Evolutionary conservation across 75 land plant genomes (phyloP).

Genomic region (Gnetum montanum): DNA sequence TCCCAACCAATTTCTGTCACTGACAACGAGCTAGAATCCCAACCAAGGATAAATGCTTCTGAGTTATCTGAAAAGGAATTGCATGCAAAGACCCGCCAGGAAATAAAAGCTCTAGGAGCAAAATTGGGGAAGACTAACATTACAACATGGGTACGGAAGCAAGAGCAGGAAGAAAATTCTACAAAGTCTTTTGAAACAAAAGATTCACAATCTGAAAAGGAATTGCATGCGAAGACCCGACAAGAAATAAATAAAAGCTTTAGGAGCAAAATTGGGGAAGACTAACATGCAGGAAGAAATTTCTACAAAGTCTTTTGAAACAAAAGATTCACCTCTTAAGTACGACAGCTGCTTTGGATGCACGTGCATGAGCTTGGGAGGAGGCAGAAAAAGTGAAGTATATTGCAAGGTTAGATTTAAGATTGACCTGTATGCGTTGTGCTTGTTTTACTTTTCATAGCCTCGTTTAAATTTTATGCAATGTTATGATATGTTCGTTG

Average conservation of each 20-base stretch:
- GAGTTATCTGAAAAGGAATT: slow-evolving; percentile 51
- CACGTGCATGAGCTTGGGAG: slow-evolving; percentile 86
- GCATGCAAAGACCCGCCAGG: slow-evolving; percentile 43
- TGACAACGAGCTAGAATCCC: slow-evolving; percentile 4
- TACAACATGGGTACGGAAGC: slow-evolving; percentile 65
- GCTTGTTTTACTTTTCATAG: too few species aligned
- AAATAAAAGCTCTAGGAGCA: slow-evolving; percentile 50
- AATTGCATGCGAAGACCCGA: too few species aligned
- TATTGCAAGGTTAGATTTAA: slow-evolving; percentile 77
- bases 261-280: too few species aligned
- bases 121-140: slow-evolving; percentile 56
- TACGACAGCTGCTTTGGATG: slow-evolving; percentile 41
- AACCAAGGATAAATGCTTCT: slow-evolving; percentile 6
- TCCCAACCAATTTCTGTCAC: slow-evolving; percentile 22
- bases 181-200: slow-evolving; percentile 30
- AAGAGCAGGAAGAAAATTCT: slow-evolving; percentile 62
- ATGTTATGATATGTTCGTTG: too few species aligned
- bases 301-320: too few species aligned
- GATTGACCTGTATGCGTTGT: too few species aligned
- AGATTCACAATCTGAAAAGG: slow-evolving; percentile 31
- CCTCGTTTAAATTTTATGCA: too few species aligned
- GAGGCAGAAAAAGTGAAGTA: slow-evolving; percentile 89
- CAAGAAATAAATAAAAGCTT: too few species aligned
- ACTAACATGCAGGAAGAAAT: too few species aligned
- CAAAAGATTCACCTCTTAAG: too few species aligned